These are phyloP conservation scores for Diplodia intermedia DNA, from an alignment of 2,329 filamentous ascomycete genomes.

Conservation along the genomic window DNA sequence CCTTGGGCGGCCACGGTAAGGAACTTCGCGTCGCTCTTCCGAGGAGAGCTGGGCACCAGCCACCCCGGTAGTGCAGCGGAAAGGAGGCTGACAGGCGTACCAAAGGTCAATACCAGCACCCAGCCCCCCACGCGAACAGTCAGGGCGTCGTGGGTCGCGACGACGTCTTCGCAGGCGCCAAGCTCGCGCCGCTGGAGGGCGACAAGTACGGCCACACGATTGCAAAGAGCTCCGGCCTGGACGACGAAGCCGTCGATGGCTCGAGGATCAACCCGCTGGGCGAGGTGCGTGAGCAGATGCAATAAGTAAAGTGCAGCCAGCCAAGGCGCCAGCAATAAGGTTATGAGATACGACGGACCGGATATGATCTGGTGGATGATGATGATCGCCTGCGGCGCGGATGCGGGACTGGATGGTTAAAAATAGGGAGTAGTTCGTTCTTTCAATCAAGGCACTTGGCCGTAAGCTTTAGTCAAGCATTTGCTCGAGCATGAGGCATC, in stretches of 20 bases:
- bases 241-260: conserved; percentile 38
- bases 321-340: conserved; percentile 18
- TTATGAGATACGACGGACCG: conserved; percentile 13
- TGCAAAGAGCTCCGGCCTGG: conserved; percentile 33
- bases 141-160: conserved; percentile 39
- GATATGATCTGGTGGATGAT: conserved; percentile 8
- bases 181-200: conserved; percentile 38
- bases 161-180: conserved; percentile 38
- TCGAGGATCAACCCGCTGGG: conserved; percentile 39
- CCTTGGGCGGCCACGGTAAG: conserved; percentile 36
- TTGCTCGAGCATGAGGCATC: not conserved
- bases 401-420: not conserved
- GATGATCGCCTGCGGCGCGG: not conserved
- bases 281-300: conserved; percentile 33
- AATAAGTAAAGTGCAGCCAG: conserved; percentile 7
- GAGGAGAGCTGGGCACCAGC: conserved; percentile 9
- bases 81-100: conserved; percentile 21
- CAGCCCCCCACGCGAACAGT: conserved; percentile 38
- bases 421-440: conserved; percentile 14
- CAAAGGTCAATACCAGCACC: conserved; percentile 37
- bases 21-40: not conserved
- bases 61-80: not conserved
- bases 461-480: conserved; percentile 23
- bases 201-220: conserved; percentile 10
- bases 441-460: not conserved